Evolutionary conservation across 2,329 filamentous ascomycete genomes (phyloP).

Genomic region (Verruconis gallopava): DNA sequence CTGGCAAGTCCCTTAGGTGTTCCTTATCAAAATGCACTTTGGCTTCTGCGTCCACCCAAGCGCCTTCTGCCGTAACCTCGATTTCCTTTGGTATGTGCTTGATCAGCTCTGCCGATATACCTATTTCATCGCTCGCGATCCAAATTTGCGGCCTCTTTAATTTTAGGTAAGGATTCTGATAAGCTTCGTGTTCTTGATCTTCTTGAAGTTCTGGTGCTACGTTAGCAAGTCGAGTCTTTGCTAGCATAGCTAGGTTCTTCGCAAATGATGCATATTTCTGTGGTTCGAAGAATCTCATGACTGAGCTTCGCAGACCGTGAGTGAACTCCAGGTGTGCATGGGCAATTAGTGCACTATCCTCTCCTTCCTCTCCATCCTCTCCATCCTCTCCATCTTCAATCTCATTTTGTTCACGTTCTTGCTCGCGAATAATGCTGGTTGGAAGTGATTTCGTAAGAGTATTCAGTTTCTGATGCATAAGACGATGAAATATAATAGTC

Average conservation of each 20-base stretch:
- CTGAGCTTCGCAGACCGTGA: background rate
- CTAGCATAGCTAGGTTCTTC: background rate
- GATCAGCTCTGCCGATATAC: constrained; percentile 30
- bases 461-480: constrained; percentile 2
- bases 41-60: constrained; percentile 29
- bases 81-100: constrained; percentile 27
- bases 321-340: background rate
- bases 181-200: constrained; percentile 12
- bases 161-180: constrained; percentile 12
- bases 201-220: constrained; percentile 13
- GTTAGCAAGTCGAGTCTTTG: background rate
- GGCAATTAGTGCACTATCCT: background rate
- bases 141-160: constrained; percentile 31
- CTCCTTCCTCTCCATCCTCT: background rate
- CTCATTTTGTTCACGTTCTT: constrained; percentile 13
- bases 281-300: constrained; percentile 6
- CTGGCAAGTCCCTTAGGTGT: background rate
- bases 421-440: constrained; percentile 18
- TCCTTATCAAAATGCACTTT: background rate
- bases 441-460: constrained; percentile 20
- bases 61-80: constrained; percentile 32
- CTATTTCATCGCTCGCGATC: constrained; percentile 32
- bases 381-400: background rate
- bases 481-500: constrained; percentile 28
- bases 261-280: constrained; percentile 2